A percentile compares a stretch with the other conserved stretches of the same genome.
Conservation (phyloP, 768 basidiomycete species). For the Mrakia gelida region DNA sequence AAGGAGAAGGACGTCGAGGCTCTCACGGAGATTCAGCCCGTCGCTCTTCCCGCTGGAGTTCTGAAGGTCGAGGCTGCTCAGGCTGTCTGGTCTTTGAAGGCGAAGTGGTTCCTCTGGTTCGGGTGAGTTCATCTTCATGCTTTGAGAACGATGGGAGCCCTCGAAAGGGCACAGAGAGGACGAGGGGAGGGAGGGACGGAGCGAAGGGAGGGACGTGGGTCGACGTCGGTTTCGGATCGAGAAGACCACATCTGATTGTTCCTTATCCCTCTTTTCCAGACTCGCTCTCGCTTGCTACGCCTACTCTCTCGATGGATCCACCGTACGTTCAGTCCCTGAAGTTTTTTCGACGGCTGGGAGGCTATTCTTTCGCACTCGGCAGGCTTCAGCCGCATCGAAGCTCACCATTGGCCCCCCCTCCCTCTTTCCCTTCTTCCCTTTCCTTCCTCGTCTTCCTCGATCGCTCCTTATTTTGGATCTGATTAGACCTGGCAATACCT, state of each 20-base stretch:
- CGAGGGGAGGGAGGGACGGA: not conserved
- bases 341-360: too few species aligned
- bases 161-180: too few species aligned
- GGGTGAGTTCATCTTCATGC: not conserved
- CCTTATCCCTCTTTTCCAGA: not conserved
- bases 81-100: constrained; percentile 1
- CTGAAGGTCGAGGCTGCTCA: constrained; percentile 12
- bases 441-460: not conserved
- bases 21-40: not conserved
- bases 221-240: not conserved
- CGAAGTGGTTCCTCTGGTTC: not conserved
- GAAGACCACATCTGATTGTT: not conserved
- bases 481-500: constrained; percentile 58
- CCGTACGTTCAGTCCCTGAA: not conserved
- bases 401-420: constrained; percentile 36
- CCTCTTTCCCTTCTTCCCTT: not conserved
- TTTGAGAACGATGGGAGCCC: too few species aligned
- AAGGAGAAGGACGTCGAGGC: not conserved
- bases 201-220: not conserved
- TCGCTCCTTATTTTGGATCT: not conserved
- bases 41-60: not conserved
- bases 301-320: constrained; percentile 7
- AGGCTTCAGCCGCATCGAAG: not conserved
- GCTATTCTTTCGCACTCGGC: too few species aligned
- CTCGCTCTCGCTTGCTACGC: constrained; percentile 7